Evolutionary conservation across 208 protist genomes (phyloP).

Genomic region (Naegleria lovaniensis): DNA sequence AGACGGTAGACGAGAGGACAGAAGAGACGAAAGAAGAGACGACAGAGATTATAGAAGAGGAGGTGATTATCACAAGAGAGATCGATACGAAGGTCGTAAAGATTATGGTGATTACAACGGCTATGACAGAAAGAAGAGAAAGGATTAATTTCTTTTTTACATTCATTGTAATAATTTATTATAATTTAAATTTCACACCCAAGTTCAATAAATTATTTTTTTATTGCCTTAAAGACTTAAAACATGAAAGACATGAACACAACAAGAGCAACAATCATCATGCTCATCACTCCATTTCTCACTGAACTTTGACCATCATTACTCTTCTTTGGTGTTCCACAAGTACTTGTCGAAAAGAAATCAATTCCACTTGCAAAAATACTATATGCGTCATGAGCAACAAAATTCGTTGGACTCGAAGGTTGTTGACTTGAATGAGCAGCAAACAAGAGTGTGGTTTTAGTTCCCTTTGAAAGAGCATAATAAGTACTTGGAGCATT

Average conservation of each 20-base stretch:
- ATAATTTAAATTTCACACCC: neutral
- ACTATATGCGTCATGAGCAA: too few species aligned
- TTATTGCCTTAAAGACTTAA: too few species aligned
- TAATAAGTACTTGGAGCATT: neutral
- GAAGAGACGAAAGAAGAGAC: neutral
- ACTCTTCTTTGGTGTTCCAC: too few species aligned
- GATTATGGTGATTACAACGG: neutral
- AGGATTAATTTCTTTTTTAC: slow-evolving; percentile 19
- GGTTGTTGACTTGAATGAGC: neutral
- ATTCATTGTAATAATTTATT: too few species aligned
- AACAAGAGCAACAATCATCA: too few species aligned
- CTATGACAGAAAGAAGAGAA: neutral
- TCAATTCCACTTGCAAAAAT: too few species aligned
- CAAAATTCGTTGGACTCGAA: too few species aligned
- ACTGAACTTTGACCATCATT: too few species aligned
- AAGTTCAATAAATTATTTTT: too few species aligned
- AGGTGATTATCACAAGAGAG: neutral
- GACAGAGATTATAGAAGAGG: neutral
- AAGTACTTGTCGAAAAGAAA: too few species aligned
- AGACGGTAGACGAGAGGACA: neutral
- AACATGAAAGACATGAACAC: too few species aligned
- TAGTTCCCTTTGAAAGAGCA: neutral
- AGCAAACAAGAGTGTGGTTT: neutral
- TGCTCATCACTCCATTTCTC: too few species aligned
- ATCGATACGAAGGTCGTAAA: neutral